Evolutionary conservation across 2,329 filamentous ascomycete species (phyloP), one percentile per base, ranked within the genome.

Genomic region (Cladophialophora immunda): DNA sequence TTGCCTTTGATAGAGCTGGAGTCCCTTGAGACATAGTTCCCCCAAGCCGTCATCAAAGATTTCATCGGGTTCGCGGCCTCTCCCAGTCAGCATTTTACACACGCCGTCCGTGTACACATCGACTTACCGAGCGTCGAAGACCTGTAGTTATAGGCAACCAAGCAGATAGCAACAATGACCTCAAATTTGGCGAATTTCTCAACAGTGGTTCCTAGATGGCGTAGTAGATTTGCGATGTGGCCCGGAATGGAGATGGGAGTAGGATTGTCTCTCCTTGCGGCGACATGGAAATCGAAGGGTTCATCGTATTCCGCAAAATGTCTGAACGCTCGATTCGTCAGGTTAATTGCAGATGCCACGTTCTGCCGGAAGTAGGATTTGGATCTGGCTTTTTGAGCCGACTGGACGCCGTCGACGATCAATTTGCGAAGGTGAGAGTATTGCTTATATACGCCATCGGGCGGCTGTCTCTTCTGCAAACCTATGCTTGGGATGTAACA

Each of bases 331-430:
- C 36, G 55, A 9, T 9, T 19, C 30, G 25, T 58, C 32, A 58
- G n/a, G 55, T 58, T 36, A 34, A 58, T 58, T n/a, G 55, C 55
- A 1, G 55, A 58, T 8, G 32, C 19, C 8, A 58, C 55, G 38
- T 58, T 34, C 22, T 58, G 55, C 32, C 55, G 55, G 36, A 58
- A 58, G 55, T 58, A 58, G 5, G 55, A 58, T 30, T 58, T 45
- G 32, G 55, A 58, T 22, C 55, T 32, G 38, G 55, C 55, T 25
- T 58, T 58, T 45, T 58, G 55, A 58, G 55, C 55, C 9, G 34
- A 34, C 25, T 41, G 34, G 36, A 58, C 55, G 9, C 55, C 34
- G 8, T 38, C 34, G 15, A 58, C 55, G 25, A 58, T 58, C 34
- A 58, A 36, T 25, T 29, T 58, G 13, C 55, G 32, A 5, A 58